Base-by-base conservation (phyloP, 2,329 filamentous ascomycete genomes). In the Nemania serpens region DNA sequence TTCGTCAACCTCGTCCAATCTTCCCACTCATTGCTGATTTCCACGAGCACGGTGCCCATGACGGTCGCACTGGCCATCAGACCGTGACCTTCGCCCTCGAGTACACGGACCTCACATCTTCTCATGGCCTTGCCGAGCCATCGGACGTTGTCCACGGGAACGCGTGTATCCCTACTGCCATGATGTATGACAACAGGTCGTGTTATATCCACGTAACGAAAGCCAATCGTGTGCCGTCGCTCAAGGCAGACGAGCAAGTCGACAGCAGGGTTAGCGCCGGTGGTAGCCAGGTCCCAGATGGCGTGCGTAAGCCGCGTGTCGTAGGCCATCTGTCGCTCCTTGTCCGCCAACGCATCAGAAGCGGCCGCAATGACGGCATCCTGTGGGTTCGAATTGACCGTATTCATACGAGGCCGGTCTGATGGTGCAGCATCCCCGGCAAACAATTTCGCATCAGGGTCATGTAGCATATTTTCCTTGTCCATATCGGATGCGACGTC, bases 121-220 rank as follows among this genome's bases (percentile, higher is more conserved):
- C 91, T 87, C 93, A 99, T 98, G 43, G 91, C 91, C 76, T 93
- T 93, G 60, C 93, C 93, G 7, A 99, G 83, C 95, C 95, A 99
- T 66, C 89, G 85, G 20, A 97, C 92, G 71, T 99, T 99, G 59
- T 97, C 95, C 13, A 97, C 90, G 0, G 95, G 95, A 1, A 99
- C 95, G 22, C 95, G 86, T 6, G 90, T 93, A 71, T 99, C 95
- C 69, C 91, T 88, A 71, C 87, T 91, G 39, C 95, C 95, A 74
- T 99, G 95, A 71, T 97, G 94, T 66, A 99, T 97, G 22, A 97
- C 89, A 0, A 98, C 91, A 0, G 91, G 86, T 9, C 93, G 86
- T 5, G 90, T 96, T 67, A 99, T 97, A 73, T 99, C 95, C 17
- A 97, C 94, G 73, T 99, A 99, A 51, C 93, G 88, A 78, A 99